phyloP scores from a whole-genome alignment of 2,329 filamentous ascomycete genomes.

The Pyrenophora tritici-repentis region DNA sequence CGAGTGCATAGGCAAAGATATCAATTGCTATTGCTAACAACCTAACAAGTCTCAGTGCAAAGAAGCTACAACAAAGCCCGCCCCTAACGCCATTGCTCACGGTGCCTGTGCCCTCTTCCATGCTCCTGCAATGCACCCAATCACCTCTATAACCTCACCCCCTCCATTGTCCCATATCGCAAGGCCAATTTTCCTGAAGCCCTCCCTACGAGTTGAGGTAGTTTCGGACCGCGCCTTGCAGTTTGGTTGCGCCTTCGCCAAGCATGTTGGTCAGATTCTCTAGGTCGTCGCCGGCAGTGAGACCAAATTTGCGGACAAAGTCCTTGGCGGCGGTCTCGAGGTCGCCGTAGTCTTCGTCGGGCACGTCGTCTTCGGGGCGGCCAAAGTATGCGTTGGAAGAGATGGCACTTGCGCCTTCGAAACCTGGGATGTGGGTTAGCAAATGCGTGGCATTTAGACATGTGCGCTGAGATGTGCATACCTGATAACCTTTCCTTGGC shows the following conservation, averaged over 20 bases:
- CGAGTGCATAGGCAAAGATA: too few species aligned
- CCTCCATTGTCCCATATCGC: neutral
- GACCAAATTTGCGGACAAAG: constrained; percentile 91
- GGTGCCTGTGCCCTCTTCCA: too few species aligned
- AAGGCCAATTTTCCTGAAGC: neutral
- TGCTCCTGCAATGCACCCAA: neutral
- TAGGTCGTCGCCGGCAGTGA: constrained; percentile 93
- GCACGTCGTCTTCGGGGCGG: constrained; percentile 78
- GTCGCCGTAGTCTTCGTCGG: constrained; percentile 79
- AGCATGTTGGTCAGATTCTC: constrained; percentile 84
- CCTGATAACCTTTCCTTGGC: constrained; percentile 80
- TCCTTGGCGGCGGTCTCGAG: constrained; percentile 94
- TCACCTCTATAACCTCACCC: neutral
- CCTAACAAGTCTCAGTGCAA: too few species aligned
- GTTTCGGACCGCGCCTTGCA: constrained; percentile 65
- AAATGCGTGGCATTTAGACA: neutral
- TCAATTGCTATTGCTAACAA: too few species aligned
- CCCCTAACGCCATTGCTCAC: too few species aligned
- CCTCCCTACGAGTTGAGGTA: constrained; percentile 48
- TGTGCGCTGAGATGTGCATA: constrained; percentile 12
- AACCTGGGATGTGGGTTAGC: constrained; percentile 57
- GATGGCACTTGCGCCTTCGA: constrained; percentile 89
- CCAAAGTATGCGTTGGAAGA: constrained; percentile 98
- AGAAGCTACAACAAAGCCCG: too few species aligned
- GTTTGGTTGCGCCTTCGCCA: constrained; percentile 80